These are phyloP conservation scores for Phoma sp. DNA, from an alignment of 2,329 filamentous ascomycete species.

Conservation along the genomic window DNA sequence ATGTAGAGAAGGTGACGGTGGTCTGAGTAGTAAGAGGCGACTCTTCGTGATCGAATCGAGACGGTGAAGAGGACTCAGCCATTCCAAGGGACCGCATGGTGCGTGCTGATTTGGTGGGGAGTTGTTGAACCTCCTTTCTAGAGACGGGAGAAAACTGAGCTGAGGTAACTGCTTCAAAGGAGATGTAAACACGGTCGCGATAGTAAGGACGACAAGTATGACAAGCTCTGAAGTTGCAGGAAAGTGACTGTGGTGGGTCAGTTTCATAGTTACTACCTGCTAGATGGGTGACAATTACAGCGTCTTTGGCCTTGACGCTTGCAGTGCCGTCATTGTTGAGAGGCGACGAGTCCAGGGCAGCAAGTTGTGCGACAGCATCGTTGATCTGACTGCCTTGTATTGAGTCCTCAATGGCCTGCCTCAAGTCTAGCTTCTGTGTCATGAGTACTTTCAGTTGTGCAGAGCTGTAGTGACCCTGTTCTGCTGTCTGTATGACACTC, in stretches of 20 bases:
- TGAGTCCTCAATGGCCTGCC: conserved; percentile 33
- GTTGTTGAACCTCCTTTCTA: conserved; percentile 31
- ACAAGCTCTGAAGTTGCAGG: conserved; percentile 56
- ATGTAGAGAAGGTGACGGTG: conserved; percentile 15
- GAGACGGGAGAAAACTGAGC: conserved; percentile 45
- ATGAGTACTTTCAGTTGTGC: conserved; percentile 42
- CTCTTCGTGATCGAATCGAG: not conserved
- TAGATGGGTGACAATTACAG: conserved; percentile 17
- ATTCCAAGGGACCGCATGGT: conserved; percentile 45
- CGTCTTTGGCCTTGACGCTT: conserved; percentile 20
- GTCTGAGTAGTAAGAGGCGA: conserved; percentile 15
- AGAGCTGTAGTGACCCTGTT: conserved; percentile 42
- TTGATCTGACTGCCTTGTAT: conserved; percentile 28
- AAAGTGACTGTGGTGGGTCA: not conserved
- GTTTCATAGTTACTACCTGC: not conserved
- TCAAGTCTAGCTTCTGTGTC: conserved; percentile 39
- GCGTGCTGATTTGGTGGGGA: conserved; percentile 46
- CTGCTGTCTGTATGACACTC: conserved; percentile 42
- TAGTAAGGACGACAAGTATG: conserved; percentile 58
- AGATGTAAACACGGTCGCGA: conserved; percentile 54
- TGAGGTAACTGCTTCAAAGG: conserved; percentile 52
- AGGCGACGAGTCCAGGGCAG: conserved; percentile 14
- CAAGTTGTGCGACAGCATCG: conserved; percentile 22
- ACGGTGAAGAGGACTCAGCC: not conserved
- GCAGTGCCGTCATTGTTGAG: conserved; percentile 30